Evolutionary conservation across 768 basidiomycete genomes (phyloP).

Genomic region (Lyophyllum atratum): DNA sequence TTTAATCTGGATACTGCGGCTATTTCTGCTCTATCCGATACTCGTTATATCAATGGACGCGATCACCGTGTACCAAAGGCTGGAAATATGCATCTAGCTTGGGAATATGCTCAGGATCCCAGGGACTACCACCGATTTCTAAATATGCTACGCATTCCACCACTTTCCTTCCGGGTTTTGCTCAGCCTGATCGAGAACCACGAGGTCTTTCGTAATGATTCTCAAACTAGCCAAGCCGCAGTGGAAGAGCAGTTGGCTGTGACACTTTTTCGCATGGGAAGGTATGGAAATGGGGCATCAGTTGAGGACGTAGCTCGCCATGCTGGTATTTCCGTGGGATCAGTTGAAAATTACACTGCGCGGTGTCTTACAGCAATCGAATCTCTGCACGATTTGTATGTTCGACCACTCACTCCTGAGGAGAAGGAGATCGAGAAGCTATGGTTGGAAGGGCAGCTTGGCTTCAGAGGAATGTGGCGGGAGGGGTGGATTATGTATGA

Average conservation of each 20-base stretch:
- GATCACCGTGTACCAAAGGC: neutral
- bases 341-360: constrained; percentile 29
- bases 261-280: constrained; percentile 27
- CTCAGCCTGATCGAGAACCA: constrained; percentile 30
- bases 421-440: constrained; percentile 36
- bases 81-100: constrained; percentile 10
- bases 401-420: constrained; percentile 24
- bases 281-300: constrained; percentile 32
- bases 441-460: constrained; percentile 35
- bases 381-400: constrained; percentile 30
- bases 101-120: constrained; percentile 9
- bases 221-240: constrained; percentile 28
- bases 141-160: constrained; percentile 21
- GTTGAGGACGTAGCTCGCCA: constrained; percentile 26
- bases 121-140: constrained; percentile 5
- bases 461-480: constrained; percentile 30
- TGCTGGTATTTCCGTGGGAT: constrained; percentile 29
- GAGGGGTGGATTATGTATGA: constrained; percentile 31
- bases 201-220: constrained; percentile 26
- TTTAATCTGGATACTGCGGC: no score
- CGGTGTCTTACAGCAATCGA: constrained; percentile 31
- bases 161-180: constrained; percentile 26
- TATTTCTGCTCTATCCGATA: neutral
- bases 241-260: constrained; percentile 31
- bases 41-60: neutral